A percentile compares a stretch with the other conserved stretches of the same genome.
phyloP scores from a whole-genome alignment of 1,284 basidiomycete genomes.

The Inonotus obliquus region DNA sequence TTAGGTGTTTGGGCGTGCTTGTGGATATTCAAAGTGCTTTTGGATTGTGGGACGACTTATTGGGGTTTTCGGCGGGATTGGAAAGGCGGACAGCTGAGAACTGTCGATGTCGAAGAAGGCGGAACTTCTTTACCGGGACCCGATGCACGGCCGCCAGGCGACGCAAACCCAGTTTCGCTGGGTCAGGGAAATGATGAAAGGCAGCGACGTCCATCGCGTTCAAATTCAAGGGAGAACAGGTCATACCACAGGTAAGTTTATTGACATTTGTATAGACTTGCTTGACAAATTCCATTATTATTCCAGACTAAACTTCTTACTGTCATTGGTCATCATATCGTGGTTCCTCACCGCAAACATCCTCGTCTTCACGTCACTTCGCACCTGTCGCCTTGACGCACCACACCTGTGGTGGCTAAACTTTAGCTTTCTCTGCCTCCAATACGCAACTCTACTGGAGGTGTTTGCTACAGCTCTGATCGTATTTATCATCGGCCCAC shows the following conservation, averaged over 20 bases:
- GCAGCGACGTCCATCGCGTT: neutral
- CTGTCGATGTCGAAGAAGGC: slow-evolving; percentile 1
- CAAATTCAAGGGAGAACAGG: neutral
- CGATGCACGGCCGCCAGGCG: neutral
- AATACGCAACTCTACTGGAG: slow-evolving; percentile 72
- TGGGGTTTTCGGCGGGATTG: slow-evolving; percentile 58
- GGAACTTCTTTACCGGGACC: neutral
- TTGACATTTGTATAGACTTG: neutral
- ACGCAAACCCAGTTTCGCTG: neutral
- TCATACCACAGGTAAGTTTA: slow-evolving; percentile 33
- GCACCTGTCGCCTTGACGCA: slow-evolving; percentile 61
- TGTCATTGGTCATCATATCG: slow-evolving; percentile 61
- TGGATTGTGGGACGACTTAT: slow-evolving; percentile 49
- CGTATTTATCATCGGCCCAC: slow-evolving; percentile 71
- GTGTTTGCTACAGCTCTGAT: slow-evolving; percentile 66
- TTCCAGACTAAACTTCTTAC: slow-evolving; percentile 53
- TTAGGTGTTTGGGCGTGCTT: slow-evolving; percentile 67
- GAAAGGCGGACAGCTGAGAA: slow-evolving; percentile 22
- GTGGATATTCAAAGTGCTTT: slow-evolving; percentile 55
- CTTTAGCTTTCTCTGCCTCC: slow-evolving; percentile 72
- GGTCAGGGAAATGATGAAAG: neutral
- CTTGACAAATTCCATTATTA: slow-evolving; percentile 2
- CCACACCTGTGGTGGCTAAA: slow-evolving; percentile 81
- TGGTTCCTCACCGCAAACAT: slow-evolving; percentile 80
- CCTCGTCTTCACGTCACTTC: slow-evolving; percentile 66